Evolutionary conservation across 768 basidiomycete genomes (phyloP).

Genomic region (Russula vinacea): DNA sequence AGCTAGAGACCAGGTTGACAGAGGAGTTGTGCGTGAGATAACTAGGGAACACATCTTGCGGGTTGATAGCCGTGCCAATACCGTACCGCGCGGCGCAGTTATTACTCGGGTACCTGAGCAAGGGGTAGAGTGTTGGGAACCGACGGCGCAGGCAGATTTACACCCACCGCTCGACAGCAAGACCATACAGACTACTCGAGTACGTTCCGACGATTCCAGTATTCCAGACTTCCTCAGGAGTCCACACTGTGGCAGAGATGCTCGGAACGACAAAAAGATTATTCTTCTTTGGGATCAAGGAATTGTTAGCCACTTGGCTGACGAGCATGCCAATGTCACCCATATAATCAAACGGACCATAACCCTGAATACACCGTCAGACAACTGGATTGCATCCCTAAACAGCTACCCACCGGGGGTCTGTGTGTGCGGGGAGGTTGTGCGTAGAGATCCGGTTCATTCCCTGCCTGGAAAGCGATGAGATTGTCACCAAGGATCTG

Average conservation of each 20-base stretch:
- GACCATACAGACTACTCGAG: conserved; percentile 16
- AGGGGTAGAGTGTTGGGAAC: conserved; percentile 16
- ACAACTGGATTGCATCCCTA: neutral
- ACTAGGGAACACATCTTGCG: conserved; percentile 47
- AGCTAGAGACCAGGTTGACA: conserved; percentile 48
- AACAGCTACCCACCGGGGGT: conserved; percentile 20
- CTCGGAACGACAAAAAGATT: conserved; percentile 25
- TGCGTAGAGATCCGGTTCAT: conserved; percentile 76
- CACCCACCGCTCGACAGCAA: conserved; percentile 26
- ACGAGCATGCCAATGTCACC: conserved; percentile 34
- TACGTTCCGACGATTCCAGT: conserved; percentile 25
- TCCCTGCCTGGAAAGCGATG: conserved; percentile 67
- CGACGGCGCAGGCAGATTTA: neutral
- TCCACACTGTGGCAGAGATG: conserved; percentile 25
- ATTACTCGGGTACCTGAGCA: conserved; percentile 52
- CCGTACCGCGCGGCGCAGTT: conserved; percentile 56
- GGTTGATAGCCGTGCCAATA: conserved; percentile 41
- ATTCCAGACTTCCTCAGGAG: conserved; percentile 21
- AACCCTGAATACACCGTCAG: conserved; percentile 7
- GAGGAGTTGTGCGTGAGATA: conserved; percentile 63
- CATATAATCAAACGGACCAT: conserved; percentile 34
- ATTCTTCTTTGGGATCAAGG: conserved; percentile 1
- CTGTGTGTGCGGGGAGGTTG: conserved; percentile 23
- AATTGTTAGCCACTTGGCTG: conserved; percentile 17
- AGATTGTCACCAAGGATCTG: conserved; percentile 61